Base-by-base conservation (phyloP, 1,284 basidiomycete species). In the Mycena sp. region DNA sequence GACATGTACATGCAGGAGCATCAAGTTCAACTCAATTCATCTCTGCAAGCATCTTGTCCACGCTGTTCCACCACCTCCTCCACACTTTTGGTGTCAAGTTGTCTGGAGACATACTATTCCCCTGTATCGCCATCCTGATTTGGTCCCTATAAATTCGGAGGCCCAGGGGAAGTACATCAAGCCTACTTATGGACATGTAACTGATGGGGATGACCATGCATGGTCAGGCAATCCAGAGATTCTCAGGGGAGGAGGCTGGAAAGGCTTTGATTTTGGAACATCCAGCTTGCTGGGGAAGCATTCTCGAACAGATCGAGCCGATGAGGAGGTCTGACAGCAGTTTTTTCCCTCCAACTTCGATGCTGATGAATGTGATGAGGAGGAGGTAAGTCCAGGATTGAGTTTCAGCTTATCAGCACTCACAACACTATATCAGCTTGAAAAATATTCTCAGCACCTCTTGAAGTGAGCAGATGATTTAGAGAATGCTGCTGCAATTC, bases 1-100 rank as follows among this genome's bases (percentile, higher is more conserved):
- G 72, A 69, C 68, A 1, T n/a, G n/a, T n/a, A n/a, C n/a, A 43
- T 78, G 75, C 54, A 68, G 72, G 0, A 49, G 46, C 2, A 71
- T 74, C 46, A 76, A 74, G 48, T 76, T 72, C 49, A 54, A 76
- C 41, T 6, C 44, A 4, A 67, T 71, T 48, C 70, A 72, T 37
- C 65, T 77, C 0, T 77, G 75, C 72, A 78, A 78, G 59, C 76
- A 77, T 56, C 72, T 78, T 28, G 74, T 77, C 3, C 72, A 75
- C 55, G 68, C 67, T 1, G 65, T 76, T 16, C 14, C 12, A 4
- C 14, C 44, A 7, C 70, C 70, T 3, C 45, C 59, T 2, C 19
- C 52, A 2, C 14, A 16, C 0, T 75, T 75, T 56, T 75, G 62
- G 58, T 19, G 23, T 2, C 32, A 71, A 17, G 62, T 75, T 12